phyloP scores from a whole-genome alignment of 768 basidiomycete species.

The Tulasnella sp. region DNA sequence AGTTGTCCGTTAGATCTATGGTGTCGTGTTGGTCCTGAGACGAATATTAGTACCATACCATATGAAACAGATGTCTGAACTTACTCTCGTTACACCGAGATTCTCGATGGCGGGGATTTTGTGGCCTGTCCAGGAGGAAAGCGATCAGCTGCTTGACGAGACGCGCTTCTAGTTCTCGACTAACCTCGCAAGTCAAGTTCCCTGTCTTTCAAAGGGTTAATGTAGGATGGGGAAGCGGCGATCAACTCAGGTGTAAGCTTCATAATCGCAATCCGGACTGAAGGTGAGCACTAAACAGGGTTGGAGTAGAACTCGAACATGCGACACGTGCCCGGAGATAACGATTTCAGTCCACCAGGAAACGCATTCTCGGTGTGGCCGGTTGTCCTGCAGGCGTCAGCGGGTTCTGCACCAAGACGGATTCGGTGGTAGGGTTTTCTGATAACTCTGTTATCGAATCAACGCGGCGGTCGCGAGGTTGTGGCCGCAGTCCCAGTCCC shows the following conservation, averaged over 20 bases:
- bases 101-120: slow-evolving; percentile 96
- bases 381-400: no score
- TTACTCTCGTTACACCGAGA: slow-evolving; percentile 78
- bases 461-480: no score
- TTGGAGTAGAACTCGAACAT: no score
- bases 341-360: no score
- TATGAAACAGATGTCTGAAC: slow-evolving; percentile 22
- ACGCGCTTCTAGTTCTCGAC: slow-evolving; percentile 18
- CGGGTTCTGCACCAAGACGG: no score
- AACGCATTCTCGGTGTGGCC: no score
- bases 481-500: no score
- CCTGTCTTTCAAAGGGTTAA: slow-evolving; percentile 78
- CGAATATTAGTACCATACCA: not conserved
- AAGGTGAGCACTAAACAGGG: no score
- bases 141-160: not conserved
- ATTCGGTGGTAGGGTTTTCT: no score
- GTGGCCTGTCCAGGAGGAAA: slow-evolving; percentile 43
- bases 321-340: no score
- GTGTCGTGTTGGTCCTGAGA: slow-evolving; percentile 82
- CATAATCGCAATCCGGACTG: no score
- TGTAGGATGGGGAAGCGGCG: slow-evolving; percentile 60
- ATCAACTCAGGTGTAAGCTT: slow-evolving; percentile 93
- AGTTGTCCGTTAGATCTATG: slow-evolving; percentile 89
- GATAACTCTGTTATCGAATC: no score
- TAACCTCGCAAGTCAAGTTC: slow-evolving; percentile 84